These are phyloP conservation scores for Chamaecyparis obtusa DNA, from an alignment of 75 land plant genomes.

Conservation along the genomic window DNA sequence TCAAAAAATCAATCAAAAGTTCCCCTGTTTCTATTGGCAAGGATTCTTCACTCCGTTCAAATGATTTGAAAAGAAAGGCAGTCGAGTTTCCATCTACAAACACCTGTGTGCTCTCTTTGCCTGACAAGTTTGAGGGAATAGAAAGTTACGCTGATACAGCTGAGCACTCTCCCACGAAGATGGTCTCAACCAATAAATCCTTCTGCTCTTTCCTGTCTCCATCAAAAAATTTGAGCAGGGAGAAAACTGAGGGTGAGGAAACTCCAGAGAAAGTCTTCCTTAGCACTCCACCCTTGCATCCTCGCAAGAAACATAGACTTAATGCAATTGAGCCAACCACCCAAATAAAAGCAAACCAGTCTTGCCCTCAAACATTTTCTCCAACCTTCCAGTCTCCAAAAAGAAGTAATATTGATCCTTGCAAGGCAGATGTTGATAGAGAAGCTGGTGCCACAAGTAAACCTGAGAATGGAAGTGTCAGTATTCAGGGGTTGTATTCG, in stretches of 20 bases:
- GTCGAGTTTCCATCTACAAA: not conserved
- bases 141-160: not conserved
- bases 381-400: not conserved
- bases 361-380: not conserved
- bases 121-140: not conserved
- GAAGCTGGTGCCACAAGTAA: not conserved
- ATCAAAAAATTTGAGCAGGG: not conserved
- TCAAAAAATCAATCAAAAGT: not conserved
- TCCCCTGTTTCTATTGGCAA: not conserved
- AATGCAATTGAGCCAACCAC: not conserved
- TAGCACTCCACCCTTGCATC: not conserved
- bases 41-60: not conserved
- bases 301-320: not conserved
- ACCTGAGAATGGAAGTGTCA: not conserved
- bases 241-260: not conserved
- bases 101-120: not conserved
- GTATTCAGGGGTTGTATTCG: not conserved
- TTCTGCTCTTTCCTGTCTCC: not conserved
- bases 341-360: not conserved
- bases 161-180: not conserved
- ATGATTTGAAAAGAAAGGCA: not conserved
- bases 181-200: not conserved
- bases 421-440: not conserved
- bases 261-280: not conserved
- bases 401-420: not conserved